phyloP scores from a whole-genome alignment of 2,329 filamentous ascomycete species.

The Parastagonospora avenae region DNA sequence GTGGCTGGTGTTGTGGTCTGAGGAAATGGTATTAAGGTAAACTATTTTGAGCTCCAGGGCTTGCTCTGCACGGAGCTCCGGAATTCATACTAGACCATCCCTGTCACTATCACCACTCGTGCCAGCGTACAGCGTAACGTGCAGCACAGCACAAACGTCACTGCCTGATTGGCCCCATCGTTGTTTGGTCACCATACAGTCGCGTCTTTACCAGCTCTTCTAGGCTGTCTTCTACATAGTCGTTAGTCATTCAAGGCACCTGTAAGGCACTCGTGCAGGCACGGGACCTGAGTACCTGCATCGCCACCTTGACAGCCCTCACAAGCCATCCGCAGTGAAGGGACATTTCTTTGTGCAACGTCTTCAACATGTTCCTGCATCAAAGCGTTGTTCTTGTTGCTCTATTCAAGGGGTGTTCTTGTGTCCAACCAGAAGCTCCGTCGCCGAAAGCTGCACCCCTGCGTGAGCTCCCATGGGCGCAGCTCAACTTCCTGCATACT shows the following conservation, averaged over 20 bases:
- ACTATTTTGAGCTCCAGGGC: constrained; percentile 10
- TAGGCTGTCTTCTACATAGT: background rate
- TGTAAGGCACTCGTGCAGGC: constrained; percentile 4
- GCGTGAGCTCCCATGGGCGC: constrained; percentile 85
- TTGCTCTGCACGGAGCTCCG: constrained; percentile 3
- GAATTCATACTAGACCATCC: constrained; percentile 1
- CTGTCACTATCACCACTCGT: background rate
- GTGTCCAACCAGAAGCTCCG: constrained; percentile 79
- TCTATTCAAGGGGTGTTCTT: constrained; percentile 51
- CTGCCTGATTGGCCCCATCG: constrained; percentile 18
- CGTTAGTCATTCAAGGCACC: constrained; percentile 7
- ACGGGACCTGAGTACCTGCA: constrained; percentile 16
- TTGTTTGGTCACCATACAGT: constrained; percentile 2
- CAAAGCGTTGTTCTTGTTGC: constrained; percentile 14
- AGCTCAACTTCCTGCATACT: constrained; percentile 88
- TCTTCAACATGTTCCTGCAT: constrained; percentile 21
- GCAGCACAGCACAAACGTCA: constrained; percentile 17
- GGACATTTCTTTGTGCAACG: background rate
- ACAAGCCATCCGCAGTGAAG: background rate
- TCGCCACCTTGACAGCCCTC: constrained; percentile 18
- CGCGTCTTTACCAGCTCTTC: background rate
- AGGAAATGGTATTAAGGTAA: constrained; percentile 16
- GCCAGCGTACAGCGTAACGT: constrained; percentile 1
- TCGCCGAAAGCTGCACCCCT: constrained; percentile 78
- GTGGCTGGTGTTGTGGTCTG: constrained; percentile 36